Percentiles rank a stretch among this genome's conserved stretches.
These are phyloP conservation scores for Epithemia pelagica DNA, from an alignment of 108 stramenopile genomes.

Conservation along the genomic window DNA sequence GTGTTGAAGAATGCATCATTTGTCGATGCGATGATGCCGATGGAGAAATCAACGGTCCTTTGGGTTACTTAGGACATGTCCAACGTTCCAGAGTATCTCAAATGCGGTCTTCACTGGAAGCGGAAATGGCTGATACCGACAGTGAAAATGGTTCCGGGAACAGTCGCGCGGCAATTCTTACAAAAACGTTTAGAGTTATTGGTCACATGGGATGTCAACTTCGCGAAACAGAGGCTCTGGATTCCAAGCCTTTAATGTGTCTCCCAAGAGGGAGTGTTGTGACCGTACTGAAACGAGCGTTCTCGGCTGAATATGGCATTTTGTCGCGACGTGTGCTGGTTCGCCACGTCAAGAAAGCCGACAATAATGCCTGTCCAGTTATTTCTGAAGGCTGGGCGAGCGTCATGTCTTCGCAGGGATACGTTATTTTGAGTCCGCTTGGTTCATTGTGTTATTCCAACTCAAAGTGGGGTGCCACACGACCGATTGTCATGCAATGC, in stretches of 20 bases:
- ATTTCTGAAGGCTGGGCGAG: conserved; percentile 78
- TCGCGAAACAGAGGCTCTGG: conserved; percentile 75
- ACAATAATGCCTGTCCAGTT: neutral
- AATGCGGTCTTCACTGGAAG: conserved; percentile 42
- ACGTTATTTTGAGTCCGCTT: conserved; percentile 77
- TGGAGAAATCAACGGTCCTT: conserved; percentile 78
- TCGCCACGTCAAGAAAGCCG: conserved; percentile 37
- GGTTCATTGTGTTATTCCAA: conserved; percentile 68
- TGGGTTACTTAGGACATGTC: conserved; percentile 84
- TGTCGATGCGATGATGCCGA: conserved; percentile 83
- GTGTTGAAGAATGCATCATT: conserved; percentile 81
- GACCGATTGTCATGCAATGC: conserved; percentile 82
- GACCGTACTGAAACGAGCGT: conserved; percentile 47
- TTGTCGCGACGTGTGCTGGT: conserved; percentile 76
- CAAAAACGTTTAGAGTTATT: conserved; percentile 64
- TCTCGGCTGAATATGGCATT: conserved; percentile 66
- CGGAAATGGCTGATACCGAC: conserved; percentile 8
- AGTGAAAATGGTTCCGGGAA: neutral
- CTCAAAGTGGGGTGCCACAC: conserved; percentile 77
- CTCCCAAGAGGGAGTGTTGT: conserved; percentile 77
- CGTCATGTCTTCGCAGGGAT: conserved; percentile 79
- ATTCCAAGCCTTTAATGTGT: conserved; percentile 69
- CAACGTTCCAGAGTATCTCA: conserved; percentile 73
- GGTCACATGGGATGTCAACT: conserved; percentile 88
- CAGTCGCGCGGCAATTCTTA: conserved; percentile 11